phyloP scores from a whole-genome alignment of 768 basidiomycete genomes.

The Udeniomyces megalosporus region DNA sequence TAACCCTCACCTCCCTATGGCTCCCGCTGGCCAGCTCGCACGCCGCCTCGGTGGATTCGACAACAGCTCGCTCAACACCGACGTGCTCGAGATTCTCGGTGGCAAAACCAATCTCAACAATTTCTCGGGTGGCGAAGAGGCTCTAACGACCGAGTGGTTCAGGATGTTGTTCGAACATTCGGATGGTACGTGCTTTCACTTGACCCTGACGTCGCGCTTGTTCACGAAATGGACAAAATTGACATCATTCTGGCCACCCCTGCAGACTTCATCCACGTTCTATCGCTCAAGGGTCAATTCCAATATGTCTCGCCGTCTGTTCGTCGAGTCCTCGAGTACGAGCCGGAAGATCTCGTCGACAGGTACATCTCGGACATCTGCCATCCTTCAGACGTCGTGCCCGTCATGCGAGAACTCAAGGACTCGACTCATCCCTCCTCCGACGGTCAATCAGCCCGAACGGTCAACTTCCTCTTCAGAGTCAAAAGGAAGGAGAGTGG shows the following conservation, averaged over 20 bases:
- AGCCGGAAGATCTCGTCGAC: constrained; percentile 66
- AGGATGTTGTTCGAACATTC: constrained; percentile 29
- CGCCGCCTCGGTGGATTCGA: not conserved
- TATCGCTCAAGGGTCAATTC: constrained; percentile 82
- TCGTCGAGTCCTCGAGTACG: constrained; percentile 63
- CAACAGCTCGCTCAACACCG: not conserved
- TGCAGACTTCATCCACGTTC: constrained; percentile 68
- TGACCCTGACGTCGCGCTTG: no score
- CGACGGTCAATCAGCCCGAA: constrained; percentile 24
- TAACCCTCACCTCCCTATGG: constrained; percentile 13
- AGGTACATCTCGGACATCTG: constrained; percentile 63
- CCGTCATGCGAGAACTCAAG: constrained; percentile 80
- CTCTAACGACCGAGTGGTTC: constrained; percentile 12
- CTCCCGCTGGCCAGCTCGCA: constrained; percentile 3
- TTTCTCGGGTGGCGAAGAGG: not conserved
- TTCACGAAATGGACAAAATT: no score
- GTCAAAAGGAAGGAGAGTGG: constrained; percentile 48
- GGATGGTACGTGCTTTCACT: constrained; percentile 23
- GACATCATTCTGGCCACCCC: not conserved
- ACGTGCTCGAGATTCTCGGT: not conserved
- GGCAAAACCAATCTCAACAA: not conserved
- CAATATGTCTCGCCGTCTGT: constrained; percentile 81
- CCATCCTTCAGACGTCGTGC: constrained; percentile 77
- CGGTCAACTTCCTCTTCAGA: constrained; percentile 72
- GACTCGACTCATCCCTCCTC: constrained; percentile 29